These are phyloP conservation scores for Laguncularia racemosa DNA, from an alignment of 345 rosid species.

Conservation along the genomic window DNA sequence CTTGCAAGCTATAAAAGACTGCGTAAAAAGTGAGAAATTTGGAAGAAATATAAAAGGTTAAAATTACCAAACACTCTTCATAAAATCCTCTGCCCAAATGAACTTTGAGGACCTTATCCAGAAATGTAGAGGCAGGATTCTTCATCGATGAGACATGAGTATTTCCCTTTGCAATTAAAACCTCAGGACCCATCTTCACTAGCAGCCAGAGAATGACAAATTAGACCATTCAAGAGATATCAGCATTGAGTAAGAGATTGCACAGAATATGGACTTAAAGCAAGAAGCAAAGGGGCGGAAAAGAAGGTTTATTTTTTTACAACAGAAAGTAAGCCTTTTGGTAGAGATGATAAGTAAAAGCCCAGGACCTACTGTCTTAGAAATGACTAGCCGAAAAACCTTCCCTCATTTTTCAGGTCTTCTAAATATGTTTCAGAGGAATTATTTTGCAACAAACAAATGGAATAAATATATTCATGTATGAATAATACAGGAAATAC, in stretches of 20 bases:
- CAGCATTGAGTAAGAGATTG: background rate
- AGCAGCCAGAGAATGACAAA: constrained; percentile 32
- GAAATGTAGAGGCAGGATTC: constrained; percentile 48
- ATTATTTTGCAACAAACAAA: too few species aligned
- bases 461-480: too few species aligned
- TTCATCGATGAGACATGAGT: constrained; percentile 32
- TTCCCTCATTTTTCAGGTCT: too few species aligned
- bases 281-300: background rate
- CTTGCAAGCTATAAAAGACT: background rate
- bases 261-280: background rate
- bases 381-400: too few species aligned
- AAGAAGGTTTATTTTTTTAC: too few species aligned
- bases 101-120: constrained; percentile 53
- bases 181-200: constrained; percentile 39
- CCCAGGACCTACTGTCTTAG: too few species aligned
- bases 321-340: too few species aligned
- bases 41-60: background rate
- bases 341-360: too few species aligned
- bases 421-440: too few species aligned
- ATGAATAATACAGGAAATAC: too few species aligned
- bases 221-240: constrained; percentile 8
- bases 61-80: constrained; percentile 86
- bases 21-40: background rate
- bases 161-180: constrained; percentile 51
- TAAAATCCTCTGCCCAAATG: constrained; percentile 79